These are phyloP conservation scores for Codiaeum variegatum DNA, from an alignment of 441 rosid genomes.

Conservation along the genomic window DNA sequence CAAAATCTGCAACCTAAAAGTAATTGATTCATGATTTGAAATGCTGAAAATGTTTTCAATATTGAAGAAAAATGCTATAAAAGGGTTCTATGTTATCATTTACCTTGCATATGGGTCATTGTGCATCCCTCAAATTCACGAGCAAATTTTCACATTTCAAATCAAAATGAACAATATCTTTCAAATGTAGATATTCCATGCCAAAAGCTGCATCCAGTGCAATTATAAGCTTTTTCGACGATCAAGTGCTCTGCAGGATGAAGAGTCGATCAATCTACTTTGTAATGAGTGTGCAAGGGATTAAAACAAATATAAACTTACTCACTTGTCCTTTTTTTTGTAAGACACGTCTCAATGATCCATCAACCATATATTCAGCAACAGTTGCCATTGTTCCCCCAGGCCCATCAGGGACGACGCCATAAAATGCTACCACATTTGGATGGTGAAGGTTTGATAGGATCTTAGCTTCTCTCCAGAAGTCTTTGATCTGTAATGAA, in stretches of 20 bases:
- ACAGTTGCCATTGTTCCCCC: constrained; percentile 94
- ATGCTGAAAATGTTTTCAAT: too few relatives aligned
- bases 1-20: constrained; percentile 91
- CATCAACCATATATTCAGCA: constrained; percentile 94
- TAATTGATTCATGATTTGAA: too few relatives aligned
- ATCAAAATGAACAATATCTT: constrained; percentile 86
- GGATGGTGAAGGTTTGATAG: constrained; percentile 93
- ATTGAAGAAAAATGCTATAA: too few relatives aligned
- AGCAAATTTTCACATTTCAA: constrained; percentile 89
- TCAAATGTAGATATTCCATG: constrained; percentile 88
- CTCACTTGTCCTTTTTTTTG: constrained; percentile 82
- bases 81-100: constrained; percentile 1
- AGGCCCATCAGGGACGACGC: constrained; percentile 96
- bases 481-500: constrained; percentile 64
- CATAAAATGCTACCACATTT: constrained; percentile 88
- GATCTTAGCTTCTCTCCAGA: constrained; percentile 96
- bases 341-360: constrained; percentile 87
- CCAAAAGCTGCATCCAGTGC: constrained; percentile 93
- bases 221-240: constrained; percentile 70
- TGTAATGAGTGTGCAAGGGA: not conserved
- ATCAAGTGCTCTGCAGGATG: constrained; percentile 59
- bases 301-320: not conserved
- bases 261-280: constrained; percentile 16
- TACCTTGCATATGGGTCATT: constrained; percentile 91
- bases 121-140: constrained; percentile 82